Evolutionary conservation across 2,329 filamentous ascomycete genomes (phyloP).

Genomic region (Xylariaceae sp.): DNA sequence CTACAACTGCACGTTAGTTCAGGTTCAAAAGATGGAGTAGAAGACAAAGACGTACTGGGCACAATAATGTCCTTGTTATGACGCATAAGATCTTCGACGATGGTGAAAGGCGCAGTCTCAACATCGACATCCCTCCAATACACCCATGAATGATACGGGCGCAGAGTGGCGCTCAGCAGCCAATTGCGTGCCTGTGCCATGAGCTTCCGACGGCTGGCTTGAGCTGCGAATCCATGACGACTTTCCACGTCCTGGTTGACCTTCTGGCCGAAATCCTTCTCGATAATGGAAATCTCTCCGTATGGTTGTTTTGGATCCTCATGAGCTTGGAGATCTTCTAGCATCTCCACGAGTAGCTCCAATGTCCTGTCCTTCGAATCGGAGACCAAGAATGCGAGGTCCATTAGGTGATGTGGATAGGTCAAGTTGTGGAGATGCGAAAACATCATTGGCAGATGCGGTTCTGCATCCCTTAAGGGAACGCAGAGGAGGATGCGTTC

Average conservation of each 20-base stretch:
- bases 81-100: slow-evolving; percentile 94
- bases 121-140: slow-evolving; percentile 99
- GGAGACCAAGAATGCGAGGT: slow-evolving; percentile 92
- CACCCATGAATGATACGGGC: slow-evolving; percentile 96
- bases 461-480: slow-evolving; percentile 84
- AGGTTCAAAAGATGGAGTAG: background rate
- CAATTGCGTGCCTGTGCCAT: slow-evolving; percentile 99
- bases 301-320: slow-evolving; percentile 76
- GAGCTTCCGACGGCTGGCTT: slow-evolving; percentile 86
- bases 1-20: slow-evolving; percentile 37
- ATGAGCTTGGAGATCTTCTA: slow-evolving; percentile 75
- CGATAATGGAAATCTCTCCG: slow-evolving; percentile 94
- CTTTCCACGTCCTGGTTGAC: slow-evolving; percentile 98
- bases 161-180: slow-evolving; percentile 85
- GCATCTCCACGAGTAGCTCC: slow-evolving; percentile 64
- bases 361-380: slow-evolving; percentile 94
- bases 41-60: slow-evolving; percentile 66
- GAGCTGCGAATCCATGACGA: slow-evolving; percentile 92
- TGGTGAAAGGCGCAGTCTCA: slow-evolving; percentile 93
- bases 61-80: slow-evolving; percentile 99
- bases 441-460: slow-evolving; percentile 97
- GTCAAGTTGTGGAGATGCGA: slow-evolving; percentile 94
- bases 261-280: slow-evolving; percentile 98
- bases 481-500: slow-evolving; percentile 94
- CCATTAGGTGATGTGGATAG: slow-evolving; percentile 93